A percentile compares a stretch with the other conserved stretches of the same genome.
Conservation (phyloP, 1,284 basidiomycete species). For the Sporisorium scitamineum region DNA sequence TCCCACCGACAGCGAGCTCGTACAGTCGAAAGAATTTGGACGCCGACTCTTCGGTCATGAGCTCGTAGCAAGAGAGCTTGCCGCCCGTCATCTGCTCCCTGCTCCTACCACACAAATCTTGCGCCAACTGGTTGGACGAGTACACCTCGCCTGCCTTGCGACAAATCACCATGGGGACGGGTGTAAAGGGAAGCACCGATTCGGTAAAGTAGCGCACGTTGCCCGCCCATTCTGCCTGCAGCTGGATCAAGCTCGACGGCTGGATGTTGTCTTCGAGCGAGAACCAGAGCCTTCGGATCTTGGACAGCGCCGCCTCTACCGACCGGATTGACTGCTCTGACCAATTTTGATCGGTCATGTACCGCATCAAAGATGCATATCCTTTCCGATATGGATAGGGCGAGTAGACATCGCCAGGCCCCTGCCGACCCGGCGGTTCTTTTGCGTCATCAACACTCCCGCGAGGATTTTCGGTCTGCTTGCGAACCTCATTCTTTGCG, state of each 20-base stretch:
- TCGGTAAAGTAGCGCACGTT: constrained; percentile 49
- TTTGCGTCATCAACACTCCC: constrained; percentile 2
- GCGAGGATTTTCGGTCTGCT: neutral
- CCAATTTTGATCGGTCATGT: constrained; percentile 52
- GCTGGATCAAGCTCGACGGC: constrained; percentile 49
- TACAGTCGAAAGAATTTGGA: constrained; percentile 49
- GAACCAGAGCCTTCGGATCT: constrained; percentile 51
- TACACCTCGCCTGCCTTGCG: constrained; percentile 55
- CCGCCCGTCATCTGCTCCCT: constrained; percentile 41
- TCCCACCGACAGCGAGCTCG: constrained; percentile 37
- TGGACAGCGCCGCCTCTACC: constrained; percentile 46
- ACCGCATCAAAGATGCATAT: constrained; percentile 49
- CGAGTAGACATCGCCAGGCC: constrained; percentile 40
- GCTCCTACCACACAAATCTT: constrained; percentile 31
- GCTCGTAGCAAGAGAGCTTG: constrained; percentile 43
- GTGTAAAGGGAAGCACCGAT: constrained; percentile 46
- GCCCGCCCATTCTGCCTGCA: constrained; percentile 54
- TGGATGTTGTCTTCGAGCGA: constrained; percentile 54
- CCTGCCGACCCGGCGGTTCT: constrained; percentile 12
- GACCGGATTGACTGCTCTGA: constrained; percentile 44
- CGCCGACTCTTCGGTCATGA: constrained; percentile 52
- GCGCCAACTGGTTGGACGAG: constrained; percentile 41
- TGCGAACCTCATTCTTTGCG: neutral
- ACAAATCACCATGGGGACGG: constrained; percentile 49
- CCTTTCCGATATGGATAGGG: constrained; percentile 51